Conservation (phyloP, 2,329 filamentous ascomycete species). For the Didymosphaeria variabile region DNA sequence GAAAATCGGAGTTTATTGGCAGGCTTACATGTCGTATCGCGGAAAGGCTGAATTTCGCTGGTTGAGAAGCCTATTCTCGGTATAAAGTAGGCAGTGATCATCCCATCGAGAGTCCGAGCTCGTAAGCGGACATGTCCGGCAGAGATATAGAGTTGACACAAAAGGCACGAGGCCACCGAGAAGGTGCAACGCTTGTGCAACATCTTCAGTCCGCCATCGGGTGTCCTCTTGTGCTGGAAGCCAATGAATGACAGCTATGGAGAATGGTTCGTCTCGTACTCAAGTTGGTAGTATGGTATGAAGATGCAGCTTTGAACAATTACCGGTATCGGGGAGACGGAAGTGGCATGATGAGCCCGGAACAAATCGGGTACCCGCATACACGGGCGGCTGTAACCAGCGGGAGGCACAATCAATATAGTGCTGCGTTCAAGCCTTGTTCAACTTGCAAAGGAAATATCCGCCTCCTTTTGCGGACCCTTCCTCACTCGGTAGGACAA, state of each 20-base stretch:
- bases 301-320: neutral
- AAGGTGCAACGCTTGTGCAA: neutral
- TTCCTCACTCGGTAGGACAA: neutral
- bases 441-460: neutral
- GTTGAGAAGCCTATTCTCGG: neutral
- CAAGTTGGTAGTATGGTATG: neutral
- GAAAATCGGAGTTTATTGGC: neutral
- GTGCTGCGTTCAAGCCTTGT: neutral
- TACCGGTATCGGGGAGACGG: neutral
- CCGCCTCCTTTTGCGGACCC: neutral
- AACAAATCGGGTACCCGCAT: constrained; percentile 6
- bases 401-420: neutral
- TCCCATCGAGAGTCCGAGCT: neutral
- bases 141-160: neutral
- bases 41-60: neutral
- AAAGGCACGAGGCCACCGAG: neutral
- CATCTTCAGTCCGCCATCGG: neutral
- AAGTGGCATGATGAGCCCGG: neutral
- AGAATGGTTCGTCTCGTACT: neutral
- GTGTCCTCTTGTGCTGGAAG: neutral
- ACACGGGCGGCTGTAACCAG: constrained; percentile 9
- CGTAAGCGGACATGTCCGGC: neutral
- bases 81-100: neutral
- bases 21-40: neutral
- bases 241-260: neutral